These are phyloP conservation scores for Rosa hybrid DNA, from an alignment of 331 rosid species.

Conservation along the genomic window DNA sequence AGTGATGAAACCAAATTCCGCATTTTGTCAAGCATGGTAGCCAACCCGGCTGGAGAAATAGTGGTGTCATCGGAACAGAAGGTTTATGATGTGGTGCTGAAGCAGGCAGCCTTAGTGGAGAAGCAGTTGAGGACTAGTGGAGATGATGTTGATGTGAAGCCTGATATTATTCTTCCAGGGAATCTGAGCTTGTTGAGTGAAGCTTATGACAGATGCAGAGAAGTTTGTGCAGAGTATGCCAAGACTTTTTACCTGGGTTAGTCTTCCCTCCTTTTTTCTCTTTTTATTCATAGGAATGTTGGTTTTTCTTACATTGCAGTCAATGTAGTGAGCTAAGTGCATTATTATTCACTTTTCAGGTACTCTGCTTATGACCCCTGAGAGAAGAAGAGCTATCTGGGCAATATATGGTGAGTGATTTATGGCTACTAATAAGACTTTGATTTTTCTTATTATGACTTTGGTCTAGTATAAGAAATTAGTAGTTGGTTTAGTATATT, in stretches of 20 bases:
- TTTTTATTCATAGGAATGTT: background rate
- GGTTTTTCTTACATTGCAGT: background rate
- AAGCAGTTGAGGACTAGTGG: slow-evolving; percentile 56
- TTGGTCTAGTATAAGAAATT: background rate
- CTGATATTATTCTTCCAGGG: slow-evolving; percentile 61
- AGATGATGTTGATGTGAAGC: slow-evolving; percentile 51
- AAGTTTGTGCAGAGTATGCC: slow-evolving; percentile 92
- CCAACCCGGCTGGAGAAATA: slow-evolving; percentile 59
- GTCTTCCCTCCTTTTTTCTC: slow-evolving; percentile 40
- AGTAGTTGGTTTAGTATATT: background rate
- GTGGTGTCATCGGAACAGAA: slow-evolving; percentile 67
- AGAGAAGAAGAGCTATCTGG: slow-evolving; percentile 82
- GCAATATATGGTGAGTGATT: slow-evolving; percentile 75
- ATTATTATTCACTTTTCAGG: slow-evolving; percentile 41
- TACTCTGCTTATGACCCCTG: slow-evolving; percentile 84
- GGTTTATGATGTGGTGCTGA: slow-evolving; percentile 82
- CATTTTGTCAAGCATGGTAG: slow-evolving; percentile 56
- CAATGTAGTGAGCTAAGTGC: background rate
- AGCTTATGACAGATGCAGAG: slow-evolving; percentile 88
- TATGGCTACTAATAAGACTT: background rate
- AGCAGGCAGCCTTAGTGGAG: slow-evolving; percentile 87
- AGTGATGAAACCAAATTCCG: slow-evolving; percentile 42
- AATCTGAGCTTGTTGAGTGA: slow-evolving; percentile 65
- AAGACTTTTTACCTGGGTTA: slow-evolving; percentile 92
- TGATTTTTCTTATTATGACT: background rate